Evolutionary conservation across 1,284 basidiomycete genomes (phyloP).

Genomic region (Cronartium quercuum): DNA sequence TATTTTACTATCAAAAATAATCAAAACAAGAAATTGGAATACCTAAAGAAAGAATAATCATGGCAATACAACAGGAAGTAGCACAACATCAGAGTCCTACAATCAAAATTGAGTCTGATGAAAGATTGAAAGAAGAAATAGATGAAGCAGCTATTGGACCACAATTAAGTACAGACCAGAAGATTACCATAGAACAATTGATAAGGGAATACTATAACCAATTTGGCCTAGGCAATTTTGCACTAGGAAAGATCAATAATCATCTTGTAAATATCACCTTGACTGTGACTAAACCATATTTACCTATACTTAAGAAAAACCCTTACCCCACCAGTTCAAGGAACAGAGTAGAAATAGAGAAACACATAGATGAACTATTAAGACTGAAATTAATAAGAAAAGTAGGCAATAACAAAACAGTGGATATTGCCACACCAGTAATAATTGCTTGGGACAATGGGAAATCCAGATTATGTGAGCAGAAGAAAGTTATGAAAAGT

Average conservation of each 20-base stretch:
- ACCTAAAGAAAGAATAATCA: neutral
- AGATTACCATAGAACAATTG: neutral
- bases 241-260: neutral
- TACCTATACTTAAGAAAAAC: neutral
- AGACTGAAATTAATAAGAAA: neutral
- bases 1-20: neutral
- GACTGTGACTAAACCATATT: neutral
- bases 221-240: neutral
- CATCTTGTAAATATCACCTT: neutral
- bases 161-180: neutral
- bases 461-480: neutral
- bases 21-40: neutral
- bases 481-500: too few species aligned
- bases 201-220: neutral
- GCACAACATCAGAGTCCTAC: neutral
- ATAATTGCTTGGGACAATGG: neutral
- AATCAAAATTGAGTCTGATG: neutral
- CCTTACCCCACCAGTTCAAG: neutral
- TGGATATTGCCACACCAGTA: neutral
- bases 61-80: neutral
- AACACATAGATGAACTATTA: neutral
- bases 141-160: neutral
- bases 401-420: neutral
- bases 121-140: neutral
- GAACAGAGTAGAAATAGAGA: neutral